Base-by-base conservation (phyloP, 108 stramenopile species). In the Licmophora abbreviata region DNA sequence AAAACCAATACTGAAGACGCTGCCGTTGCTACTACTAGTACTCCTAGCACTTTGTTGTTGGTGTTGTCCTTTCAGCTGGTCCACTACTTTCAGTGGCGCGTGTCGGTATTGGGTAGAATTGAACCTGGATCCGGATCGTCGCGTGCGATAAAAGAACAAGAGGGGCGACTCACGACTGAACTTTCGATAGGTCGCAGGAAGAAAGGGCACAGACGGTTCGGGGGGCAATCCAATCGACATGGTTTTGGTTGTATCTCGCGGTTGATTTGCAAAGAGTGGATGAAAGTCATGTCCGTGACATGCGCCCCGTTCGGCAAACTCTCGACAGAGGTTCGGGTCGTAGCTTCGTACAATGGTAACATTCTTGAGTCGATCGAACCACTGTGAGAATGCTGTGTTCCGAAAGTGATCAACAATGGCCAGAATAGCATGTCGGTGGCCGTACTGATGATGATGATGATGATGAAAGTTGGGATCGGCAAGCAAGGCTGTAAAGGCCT, bases 101-200 rank as follows among this genome's bases (percentile, higher is more conserved):
- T 64, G 64, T 17, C 69, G 63, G 36, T 60, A 70, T 28, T 20
- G 23, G 14, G 69, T 71, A 18, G 69, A 56, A 41, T 71, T 64
- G 51, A n/a, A 51, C 1, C 43, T n/a, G 34, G 63, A 71, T 11
- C 37, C 29, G 9, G 3, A 29, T 3, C 8, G 53, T 14, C 51
- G 23, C 1, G 63, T 64, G 11, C 34, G 63, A 27, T 71, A 71
- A 31, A 71, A 64, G 21, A 48, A 33, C 8, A 29, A 21, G 23
- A 43, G 27, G 8, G 25, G 8, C 6, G 56, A 37, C 9, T 38
- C 64, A 3, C 40, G 27, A 30, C 29, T 20, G 18, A 28, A 44
- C 4, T 42, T 29, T 5, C 35, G 27, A 21, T 26, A 26, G 1
- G 51, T 35, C 23, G 52, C 5, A 2, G 51, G 12, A 54, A 4